Conservation (phyloP, 2,329 filamentous ascomycete species). For the Diaporthe nobilis region DNA sequence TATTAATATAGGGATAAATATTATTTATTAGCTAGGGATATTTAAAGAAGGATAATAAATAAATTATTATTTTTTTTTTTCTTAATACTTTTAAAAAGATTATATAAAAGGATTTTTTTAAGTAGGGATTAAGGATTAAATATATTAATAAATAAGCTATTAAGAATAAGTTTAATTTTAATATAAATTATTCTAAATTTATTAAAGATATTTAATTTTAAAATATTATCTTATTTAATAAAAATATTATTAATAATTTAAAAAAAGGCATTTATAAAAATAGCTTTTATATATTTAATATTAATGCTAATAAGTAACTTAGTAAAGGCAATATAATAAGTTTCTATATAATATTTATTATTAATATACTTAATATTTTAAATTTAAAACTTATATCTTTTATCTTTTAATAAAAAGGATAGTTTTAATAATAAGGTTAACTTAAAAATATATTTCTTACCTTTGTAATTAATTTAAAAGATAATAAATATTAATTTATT, state of each 20-base stretch:
- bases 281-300: neutral
- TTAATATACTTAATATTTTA: neutral
- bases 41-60: too few relatives aligned
- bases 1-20: too few relatives aligned
- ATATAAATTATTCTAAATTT: too few relatives aligned
- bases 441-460: neutral
- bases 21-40: too few relatives aligned
- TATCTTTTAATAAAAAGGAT: neutral
- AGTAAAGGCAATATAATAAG: neutral
- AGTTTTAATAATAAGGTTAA: neutral
- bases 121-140: too few relatives aligned
- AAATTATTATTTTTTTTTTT: too few relatives aligned
- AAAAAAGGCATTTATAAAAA: neutral
- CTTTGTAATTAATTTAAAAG: neutral
- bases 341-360: neutral
- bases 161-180: too few relatives aligned
- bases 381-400: neutral
- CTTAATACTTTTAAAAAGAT: too few relatives aligned
- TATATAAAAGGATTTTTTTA: too few relatives aligned
- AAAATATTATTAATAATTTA: neutral
- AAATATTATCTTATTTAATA: too few relatives aligned
- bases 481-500: neutral
- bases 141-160: too few relatives aligned
- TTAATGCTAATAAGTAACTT: neutral
- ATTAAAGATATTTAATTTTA: too few relatives aligned